Percentiles rank a stretch among this genome's conserved stretches.
Evolutionary conservation across 164 flowering plant species (phyloP).

Genomic region (Kingdonia uniflora): DNA sequence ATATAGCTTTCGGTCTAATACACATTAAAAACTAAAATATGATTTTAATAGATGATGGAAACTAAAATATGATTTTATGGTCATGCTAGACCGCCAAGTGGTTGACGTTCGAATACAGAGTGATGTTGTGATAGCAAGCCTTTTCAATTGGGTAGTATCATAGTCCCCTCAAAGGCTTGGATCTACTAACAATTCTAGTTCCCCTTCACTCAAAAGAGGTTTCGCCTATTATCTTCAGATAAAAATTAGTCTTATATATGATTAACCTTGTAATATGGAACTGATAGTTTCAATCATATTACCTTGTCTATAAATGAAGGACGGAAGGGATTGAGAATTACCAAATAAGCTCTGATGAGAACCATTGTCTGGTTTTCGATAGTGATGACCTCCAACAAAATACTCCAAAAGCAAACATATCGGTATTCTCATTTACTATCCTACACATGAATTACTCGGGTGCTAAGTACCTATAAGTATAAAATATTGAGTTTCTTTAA

Average conservation of each 20-base stretch:
- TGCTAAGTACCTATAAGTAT: slow-evolving; percentile 61
- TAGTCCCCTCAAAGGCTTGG: slow-evolving; percentile 54
- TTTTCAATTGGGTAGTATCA: slow-evolving; percentile 38
- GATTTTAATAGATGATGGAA: not conserved
- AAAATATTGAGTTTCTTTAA: not conserved
- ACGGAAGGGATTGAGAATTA: slow-evolving; percentile 18
- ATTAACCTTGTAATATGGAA: too few species aligned
- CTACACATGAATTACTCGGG: slow-evolving; percentile 95
- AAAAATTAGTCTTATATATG: not conserved
- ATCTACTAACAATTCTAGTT: slow-evolving; percentile 49
- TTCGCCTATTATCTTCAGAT: slow-evolving; percentile 40
- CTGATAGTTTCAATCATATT: too few species aligned
- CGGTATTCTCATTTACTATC: slow-evolving; percentile 93
- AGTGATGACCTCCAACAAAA: slow-evolving; percentile 67
- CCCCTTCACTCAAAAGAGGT: slow-evolving; percentile 48
- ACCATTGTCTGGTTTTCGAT: slow-evolving; percentile 70
- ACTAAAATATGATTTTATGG: slow-evolving; percentile 29
- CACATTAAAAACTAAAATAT: not conserved
- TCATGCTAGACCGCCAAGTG: slow-evolving; percentile 83
- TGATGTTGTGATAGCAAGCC: slow-evolving; percentile 66
- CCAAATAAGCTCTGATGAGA: slow-evolving; percentile 86
- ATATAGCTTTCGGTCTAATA: not conserved
- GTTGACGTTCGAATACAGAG: slow-evolving; percentile 73
- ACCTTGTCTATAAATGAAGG: not conserved
- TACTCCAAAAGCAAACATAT: slow-evolving; percentile 92